These are phyloP conservation scores for Puccinia triticina DNA, from an alignment of 1,284 basidiomycete species.

Conservation along the genomic window DNA sequence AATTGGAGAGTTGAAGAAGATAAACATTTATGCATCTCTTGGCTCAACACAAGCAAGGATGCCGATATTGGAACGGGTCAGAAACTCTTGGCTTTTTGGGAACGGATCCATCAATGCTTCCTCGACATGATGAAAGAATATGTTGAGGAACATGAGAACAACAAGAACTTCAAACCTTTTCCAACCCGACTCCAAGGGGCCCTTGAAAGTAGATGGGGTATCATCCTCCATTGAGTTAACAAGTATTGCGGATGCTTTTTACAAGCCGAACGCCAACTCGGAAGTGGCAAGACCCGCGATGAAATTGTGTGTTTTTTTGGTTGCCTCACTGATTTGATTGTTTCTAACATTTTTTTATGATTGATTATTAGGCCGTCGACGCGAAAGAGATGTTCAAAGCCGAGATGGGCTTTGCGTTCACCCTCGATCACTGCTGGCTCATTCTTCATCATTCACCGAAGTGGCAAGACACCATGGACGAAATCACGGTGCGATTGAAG, in stretches of 20 bases:
- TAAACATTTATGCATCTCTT: no score
- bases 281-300: background rate
- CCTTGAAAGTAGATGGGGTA: background rate
- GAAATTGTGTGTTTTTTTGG: conserved; percentile 9
- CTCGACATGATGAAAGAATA: background rate
- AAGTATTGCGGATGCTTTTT: background rate
- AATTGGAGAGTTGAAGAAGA: no score
- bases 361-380: background rate
- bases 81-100: background rate
- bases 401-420: background rate
- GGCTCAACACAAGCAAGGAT: conserved; percentile 22
- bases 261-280: background rate
- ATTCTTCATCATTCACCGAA: conserved; percentile 4
- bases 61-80: background rate
- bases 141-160: background rate
- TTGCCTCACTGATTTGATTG: background rate
- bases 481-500: background rate
- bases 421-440: background rate
- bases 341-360: background rate
- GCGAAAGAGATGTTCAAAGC: conserved; percentile 8
- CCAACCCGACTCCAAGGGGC: background rate
- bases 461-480: conserved; percentile 20
- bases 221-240: background rate
- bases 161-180: conserved; percentile 1
- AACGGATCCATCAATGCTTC: background rate